Evolutionary conservation across 2,329 filamentous ascomycete species (phyloP), one percentile per base, ranked within the genome.

Genomic region (Ilyonectria destructans): DNA sequence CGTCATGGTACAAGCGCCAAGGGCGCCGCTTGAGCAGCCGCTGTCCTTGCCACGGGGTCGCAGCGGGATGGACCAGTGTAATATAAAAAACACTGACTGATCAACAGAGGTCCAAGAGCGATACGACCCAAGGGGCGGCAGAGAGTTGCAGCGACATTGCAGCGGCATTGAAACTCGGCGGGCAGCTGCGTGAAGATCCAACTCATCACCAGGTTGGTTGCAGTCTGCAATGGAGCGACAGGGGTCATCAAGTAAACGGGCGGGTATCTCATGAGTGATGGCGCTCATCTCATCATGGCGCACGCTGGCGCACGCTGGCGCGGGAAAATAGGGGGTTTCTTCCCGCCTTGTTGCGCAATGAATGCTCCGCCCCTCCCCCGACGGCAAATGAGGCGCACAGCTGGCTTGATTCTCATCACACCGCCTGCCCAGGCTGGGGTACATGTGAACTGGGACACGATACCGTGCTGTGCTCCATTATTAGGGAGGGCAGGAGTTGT

Each of bases 101-200:
- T 63, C 43, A 15, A 13, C 9, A 40, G 17, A 51, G 15, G 29
- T 63, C 60, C 17, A 51, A 63, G 60, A 63, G 35, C 45, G 21
- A 51, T 15, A 23, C 23, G 40, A 43, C n/a, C n/a, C 31, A 35
- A 35, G n/a, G 49, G 31, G 54, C 45, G 9, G 52, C 51, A 51
- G 37, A 57, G 17, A 33, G 12, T 29, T 19, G 29, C 21, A 45
- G 33, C 45, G 21, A 17, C 26, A 26, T 26, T 26, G 23, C 23
- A 23, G 23, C 23, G 23, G 23, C 33, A 48, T 40, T 21, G 40
- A 62, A 56, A 35, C 51, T 56, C 21, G 37, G 26, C 26, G 35
- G 56, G 56, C n/a, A 40, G 6, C 10, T 15, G 54, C 54, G 46
- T 46, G 62, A 69, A 62, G 58, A 69, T 69, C 62, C 58, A 69